Evolutionary conservation across 192 early-diverging fungal genomes (phyloP).

Genomic region (Umbelopsis sp.): DNA sequence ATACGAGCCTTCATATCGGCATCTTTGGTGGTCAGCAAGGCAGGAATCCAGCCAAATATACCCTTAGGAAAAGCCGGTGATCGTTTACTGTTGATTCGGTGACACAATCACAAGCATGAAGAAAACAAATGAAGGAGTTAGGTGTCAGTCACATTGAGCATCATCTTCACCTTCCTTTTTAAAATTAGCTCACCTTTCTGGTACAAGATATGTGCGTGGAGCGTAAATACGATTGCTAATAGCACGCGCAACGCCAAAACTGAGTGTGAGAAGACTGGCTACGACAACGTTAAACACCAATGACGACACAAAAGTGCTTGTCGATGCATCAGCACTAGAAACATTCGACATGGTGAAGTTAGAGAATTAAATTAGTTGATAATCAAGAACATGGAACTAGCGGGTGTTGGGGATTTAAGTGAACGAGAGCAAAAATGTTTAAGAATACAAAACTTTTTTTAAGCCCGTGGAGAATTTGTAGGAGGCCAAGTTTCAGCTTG

Average conservation of each 20-base stretch:
- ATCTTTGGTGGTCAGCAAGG: slow-evolving; percentile 55
- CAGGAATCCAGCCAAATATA: slow-evolving; percentile 60
- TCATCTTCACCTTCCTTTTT: not conserved
- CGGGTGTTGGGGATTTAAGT: not conserved
- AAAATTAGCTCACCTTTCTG: slow-evolving; percentile 53
- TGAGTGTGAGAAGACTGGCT: slow-evolving; percentile 49
- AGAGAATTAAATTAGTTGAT: too few species aligned
- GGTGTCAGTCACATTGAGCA: not conserved
- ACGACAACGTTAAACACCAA: slow-evolving; percentile 67
- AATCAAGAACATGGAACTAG: not conserved
- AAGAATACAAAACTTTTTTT: not conserved
- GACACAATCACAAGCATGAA: too few species aligned
- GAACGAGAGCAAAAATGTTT: not conserved
- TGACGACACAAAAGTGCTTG: slow-evolving; percentile 70
- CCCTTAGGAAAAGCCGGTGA: slow-evolving; percentile 55
- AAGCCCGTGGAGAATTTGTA: not conserved
- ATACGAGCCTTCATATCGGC: slow-evolving; percentile 53
- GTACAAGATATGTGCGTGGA: slow-evolving; percentile 67
- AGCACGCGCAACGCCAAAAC: slow-evolving; percentile 69
- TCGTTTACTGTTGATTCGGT: slow-evolving; percentile 52
- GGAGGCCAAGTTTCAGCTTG: too few species aligned
- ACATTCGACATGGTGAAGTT: not conserved
- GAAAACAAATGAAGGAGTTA: not conserved
- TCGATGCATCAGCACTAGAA: slow-evolving; percentile 45
- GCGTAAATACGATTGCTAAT: slow-evolving; percentile 69